Conservation (phyloP, 805 yeast species). For the Maudiozyma barnettii region DNA sequence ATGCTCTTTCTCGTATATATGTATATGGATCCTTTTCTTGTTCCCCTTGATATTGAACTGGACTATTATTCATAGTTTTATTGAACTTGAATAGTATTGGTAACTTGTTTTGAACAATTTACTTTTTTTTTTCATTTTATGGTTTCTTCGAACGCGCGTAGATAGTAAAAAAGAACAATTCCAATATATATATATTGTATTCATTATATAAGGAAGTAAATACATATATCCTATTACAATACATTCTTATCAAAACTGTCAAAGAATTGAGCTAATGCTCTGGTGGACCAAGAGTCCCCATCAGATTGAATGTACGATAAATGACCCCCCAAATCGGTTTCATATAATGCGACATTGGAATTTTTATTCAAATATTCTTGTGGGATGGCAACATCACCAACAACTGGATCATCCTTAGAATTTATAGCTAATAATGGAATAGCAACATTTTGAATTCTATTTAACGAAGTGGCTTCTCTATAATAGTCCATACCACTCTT, state of each 20-base stretch:
- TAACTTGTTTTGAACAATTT: no score
- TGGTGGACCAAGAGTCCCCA: conserved; percentile 41
- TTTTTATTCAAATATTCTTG: conserved; percentile 39
- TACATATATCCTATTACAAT: not conserved
- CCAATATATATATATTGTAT: no score
- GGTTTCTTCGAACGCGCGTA: no score
- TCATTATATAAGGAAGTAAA: not conserved
- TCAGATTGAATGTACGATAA: conserved; percentile 40
- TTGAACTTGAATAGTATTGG: no score
- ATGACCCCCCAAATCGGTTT: conserved; percentile 68
- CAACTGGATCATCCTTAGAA: conserved; percentile 52
- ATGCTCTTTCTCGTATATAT: no score
- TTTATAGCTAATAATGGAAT: conserved; percentile 54
- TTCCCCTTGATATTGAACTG: no score
- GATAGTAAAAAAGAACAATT: no score
- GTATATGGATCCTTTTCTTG: no score
- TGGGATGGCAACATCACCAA: conserved; percentile 46
- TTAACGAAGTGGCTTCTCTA: conserved; percentile 53
- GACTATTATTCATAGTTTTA: no score
- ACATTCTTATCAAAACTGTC: conserved; percentile 24
- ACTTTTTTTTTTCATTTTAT: no score
- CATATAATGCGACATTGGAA: conserved; percentile 48
- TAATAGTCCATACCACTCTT: conserved; percentile 54
- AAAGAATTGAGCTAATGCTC: conserved; percentile 34
- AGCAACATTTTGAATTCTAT: conserved; percentile 44